Evolutionary conservation across 2,329 filamentous ascomycete genomes (phyloP), one percentile per base, ranked within the genome.

Genomic region (Sclerotinia sclerotiorum): DNA sequence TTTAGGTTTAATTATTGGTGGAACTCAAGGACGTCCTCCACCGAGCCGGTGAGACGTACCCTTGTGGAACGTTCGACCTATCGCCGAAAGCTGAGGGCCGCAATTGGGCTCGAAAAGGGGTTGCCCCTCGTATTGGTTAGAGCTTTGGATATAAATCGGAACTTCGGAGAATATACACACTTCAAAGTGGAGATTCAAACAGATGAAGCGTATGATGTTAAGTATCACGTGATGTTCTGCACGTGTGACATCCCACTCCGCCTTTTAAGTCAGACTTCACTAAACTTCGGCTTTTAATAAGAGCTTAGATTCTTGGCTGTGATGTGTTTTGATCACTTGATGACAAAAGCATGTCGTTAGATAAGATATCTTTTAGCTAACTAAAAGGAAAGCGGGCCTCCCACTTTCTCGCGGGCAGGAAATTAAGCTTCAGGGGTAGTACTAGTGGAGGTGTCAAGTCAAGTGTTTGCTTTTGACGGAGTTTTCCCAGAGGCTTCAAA

Each of bases 391-490:
- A 27, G 5, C n/a, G n/a, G 46, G 13, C 29, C n/a, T 35, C 29
- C 58, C 6, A 51, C 27, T 39, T 21, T 39, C n/a, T 35, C 35
- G 58, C 58, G n/a, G 19, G 19, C 44, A 61, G 11, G 21, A n/a
- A 35, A 27, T 24, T 17, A 39, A 35, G 27, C 21, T 49, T 62
- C 44, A 39, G 15, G 60, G 60, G 60, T 63, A 10, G 35, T 35
- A 35, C 7, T 35, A 35, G 46, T 48, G n/a, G n/a, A 51, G 17
- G 8, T 11, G 29, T 39, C 29, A 27, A 42, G 39, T 63, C 19
- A 63, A 62, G 60, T 63, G 46, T 63, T 63, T 63, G 60, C 46
- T 27, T 27, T 49, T 49, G 29, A n/a, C 58, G 35, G 32, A 61
- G 19, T 13, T 32, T 21, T 10, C 5, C 8, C 29, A 29, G 32